Percentiles rank a stretch among this genome's conserved stretches.
Conservation (phyloP, 2,329 filamentous ascomycete species). For the Ascochyta pisi region DNA sequence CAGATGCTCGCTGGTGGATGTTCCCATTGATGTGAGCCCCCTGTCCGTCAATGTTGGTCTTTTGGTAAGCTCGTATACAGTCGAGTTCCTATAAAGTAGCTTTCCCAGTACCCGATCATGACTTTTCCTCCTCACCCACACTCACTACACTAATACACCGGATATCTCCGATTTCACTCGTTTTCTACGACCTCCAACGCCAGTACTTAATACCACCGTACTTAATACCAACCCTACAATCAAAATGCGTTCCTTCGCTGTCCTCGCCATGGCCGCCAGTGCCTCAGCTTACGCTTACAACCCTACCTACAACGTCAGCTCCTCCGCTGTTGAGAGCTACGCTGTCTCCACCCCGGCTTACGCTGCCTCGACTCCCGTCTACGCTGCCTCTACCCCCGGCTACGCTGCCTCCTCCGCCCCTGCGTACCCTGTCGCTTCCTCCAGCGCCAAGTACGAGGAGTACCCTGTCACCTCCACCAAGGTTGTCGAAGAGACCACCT, state of each 20-base stretch:
- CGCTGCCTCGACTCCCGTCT: slow-evolving; percentile 21
- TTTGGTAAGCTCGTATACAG: slow-evolving; percentile 35
- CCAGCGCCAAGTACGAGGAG: slow-evolving; percentile 14
- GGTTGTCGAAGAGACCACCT: slow-evolving; percentile 12
- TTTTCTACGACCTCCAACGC: slow-evolving; percentile 42
- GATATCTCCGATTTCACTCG: slow-evolving; percentile 52
- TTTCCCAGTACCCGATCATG: slow-evolving; percentile 23
- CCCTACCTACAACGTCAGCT: slow-evolving; percentile 28
- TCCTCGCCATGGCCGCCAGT: slow-evolving; percentile 27
- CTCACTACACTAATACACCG: slow-evolving; percentile 47
- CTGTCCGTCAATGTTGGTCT: slow-evolving; percentile 29
- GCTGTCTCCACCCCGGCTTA: slow-evolving; percentile 5
- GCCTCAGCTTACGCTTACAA: slow-evolving; percentile 11
- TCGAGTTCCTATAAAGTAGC: slow-evolving; percentile 45
- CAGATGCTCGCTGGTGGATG: slow-evolving; percentile 34
- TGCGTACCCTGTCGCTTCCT: slow-evolving; percentile 11
- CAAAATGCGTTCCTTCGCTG: slow-evolving; percentile 51
- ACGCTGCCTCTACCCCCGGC: slow-evolving; percentile 1
- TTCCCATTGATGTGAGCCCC: slow-evolving; percentile 33
- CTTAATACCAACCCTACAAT: slow-evolving; percentile 41
- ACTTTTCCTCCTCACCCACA: slow-evolving; percentile 46
- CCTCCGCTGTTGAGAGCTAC: slow-evolving; percentile 18
- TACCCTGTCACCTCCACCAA: slow-evolving; percentile 18
- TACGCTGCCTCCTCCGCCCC: slow-evolving; percentile 21
- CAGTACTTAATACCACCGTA: slow-evolving; percentile 44